A percentile compares a stretch with the other conserved stretches of the same genome.
Conservation (phyloP, 768 basidiomycete genomes). For the Saitozyma podzolica region DNA sequence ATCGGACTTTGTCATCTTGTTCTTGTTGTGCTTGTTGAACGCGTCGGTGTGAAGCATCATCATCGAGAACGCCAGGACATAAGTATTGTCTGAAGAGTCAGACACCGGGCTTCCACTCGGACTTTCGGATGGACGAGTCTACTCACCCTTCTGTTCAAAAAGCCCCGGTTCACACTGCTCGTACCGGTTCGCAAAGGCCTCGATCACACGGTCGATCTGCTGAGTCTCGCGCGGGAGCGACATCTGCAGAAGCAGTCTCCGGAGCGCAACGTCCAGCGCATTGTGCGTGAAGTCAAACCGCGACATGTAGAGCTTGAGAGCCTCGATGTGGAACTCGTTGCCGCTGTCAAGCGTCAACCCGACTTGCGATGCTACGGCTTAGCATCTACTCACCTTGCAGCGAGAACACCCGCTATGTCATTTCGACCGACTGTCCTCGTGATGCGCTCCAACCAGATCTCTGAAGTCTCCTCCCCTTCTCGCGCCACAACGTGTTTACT, state of each 20-base stretch:
- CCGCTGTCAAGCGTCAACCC: constrained; percentile 57
- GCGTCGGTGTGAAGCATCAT: constrained; percentile 99
- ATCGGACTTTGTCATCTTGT: constrained; percentile 93
- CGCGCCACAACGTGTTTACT: constrained; percentile 5
- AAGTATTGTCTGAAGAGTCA: constrained; percentile 71
- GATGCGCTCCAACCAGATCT: constrained; percentile 68
- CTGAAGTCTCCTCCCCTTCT: constrained; percentile 64
- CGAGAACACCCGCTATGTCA: constrained; percentile 76
- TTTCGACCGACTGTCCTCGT: constrained; percentile 67
- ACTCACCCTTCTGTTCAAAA: constrained; percentile 72
- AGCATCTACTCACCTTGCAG: constrained; percentile 65
- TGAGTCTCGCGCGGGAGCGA: constrained; percentile 93
- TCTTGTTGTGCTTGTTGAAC: constrained; percentile 96
- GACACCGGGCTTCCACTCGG: no score
- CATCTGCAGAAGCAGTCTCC: constrained; percentile 85
- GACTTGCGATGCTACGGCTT: not conserved
- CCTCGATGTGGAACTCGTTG: constrained; percentile 67
- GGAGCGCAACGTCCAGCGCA: constrained; percentile 86
- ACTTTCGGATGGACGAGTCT: no score
- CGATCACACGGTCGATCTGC: constrained; percentile 96
- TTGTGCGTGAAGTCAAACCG: constrained; percentile 75
- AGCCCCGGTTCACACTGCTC: constrained; percentile 76
- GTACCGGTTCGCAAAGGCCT: constrained; percentile 87
- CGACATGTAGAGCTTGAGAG: constrained; percentile 70
- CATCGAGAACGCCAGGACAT: constrained; percentile 92